Evolutionary conservation across 2,329 filamentous ascomycete species (phyloP).

Genomic region (Aspergillus tanneri): DNA sequence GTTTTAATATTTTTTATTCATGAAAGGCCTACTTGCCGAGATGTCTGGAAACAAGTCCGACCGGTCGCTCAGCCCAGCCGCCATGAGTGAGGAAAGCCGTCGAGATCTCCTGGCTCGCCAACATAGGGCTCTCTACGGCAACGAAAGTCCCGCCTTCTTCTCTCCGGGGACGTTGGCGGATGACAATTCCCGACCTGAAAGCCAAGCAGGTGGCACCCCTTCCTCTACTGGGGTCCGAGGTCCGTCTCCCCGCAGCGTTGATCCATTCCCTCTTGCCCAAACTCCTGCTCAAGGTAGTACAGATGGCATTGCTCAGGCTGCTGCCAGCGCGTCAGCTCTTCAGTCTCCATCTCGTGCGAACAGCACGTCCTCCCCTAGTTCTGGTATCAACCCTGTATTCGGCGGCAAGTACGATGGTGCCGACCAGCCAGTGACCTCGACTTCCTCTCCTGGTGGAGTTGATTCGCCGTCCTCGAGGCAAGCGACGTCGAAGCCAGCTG

Average conservation of each 20-base stretch:
- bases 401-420: constrained; percentile 57
- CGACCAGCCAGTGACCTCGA: constrained; percentile 73
- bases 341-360: constrained; percentile 69
- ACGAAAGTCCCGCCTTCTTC: constrained; percentile 64
- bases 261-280: constrained; percentile 61
- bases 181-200: constrained; percentile 65
- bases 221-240: constrained; percentile 65
- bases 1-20: constrained; percentile 42
- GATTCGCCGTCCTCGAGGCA: constrained; percentile 70
- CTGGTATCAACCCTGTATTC: constrained; percentile 48
- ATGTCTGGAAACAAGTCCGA: constrained; percentile 76
- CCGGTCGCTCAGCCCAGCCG: constrained; percentile 77
- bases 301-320: constrained; percentile 52
- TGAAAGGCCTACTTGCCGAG: constrained; percentile 64
- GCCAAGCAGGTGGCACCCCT: constrained; percentile 61
- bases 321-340: constrained; percentile 41
- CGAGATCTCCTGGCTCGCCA: constrained; percentile 94
- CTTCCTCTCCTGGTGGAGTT: constrained; percentile 75
- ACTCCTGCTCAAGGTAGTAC: constrained; percentile 47
- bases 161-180: constrained; percentile 67
- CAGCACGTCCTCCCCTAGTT: constrained; percentile 75
- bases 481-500: constrained; percentile 54
- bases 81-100: constrained; percentile 93
- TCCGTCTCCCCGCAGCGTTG: constrained; percentile 76
- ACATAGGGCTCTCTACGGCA: constrained; percentile 89